Base-by-base conservation (phyloP, 768 basidiomycete species). In the Collybia mongolica region DNA sequence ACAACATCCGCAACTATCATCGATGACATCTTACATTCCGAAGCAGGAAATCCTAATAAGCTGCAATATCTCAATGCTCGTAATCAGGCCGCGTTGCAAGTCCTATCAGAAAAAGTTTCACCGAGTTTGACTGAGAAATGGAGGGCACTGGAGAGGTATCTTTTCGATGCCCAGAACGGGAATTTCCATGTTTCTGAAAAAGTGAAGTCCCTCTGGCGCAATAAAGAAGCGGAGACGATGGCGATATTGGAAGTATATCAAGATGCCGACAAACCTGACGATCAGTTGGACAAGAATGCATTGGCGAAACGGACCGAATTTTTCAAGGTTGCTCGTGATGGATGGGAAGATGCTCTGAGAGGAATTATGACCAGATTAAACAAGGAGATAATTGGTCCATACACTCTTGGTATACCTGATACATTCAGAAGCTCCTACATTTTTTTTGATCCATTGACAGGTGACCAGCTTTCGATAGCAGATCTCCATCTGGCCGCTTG, bases 401-500 rank as follows among this genome's bases (percentile, higher is more conserved):
- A 74, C 60, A 65, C 73, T 11, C 77, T 88, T 19, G 88, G 88
- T 87, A 61, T 44, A 78, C 62, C 37, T 26, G 38, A 20, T 14
- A 28, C 24, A 9, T 14, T 9, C 11, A 3, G 32, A 32, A 9
- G 19, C 44, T 49, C 29, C 17, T 36, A 23, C 8, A 17, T 19
- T 22, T 28, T 40, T 24, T 2, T 32, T 12, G 11, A n/a, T 47
- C 12, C 29, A 17, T 49, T 44, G 22, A 26, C 48, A 89, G 92
- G 92, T 15, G 91, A 94, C 59, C 90, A 94, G 55, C 65, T 92
- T 58, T 90, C 86, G 5, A 68, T 91, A 41, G 88, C 86, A 12
- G 93, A 94, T 62, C 69, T 93, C 48, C 91, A 93, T 60, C 76
- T 93, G 17, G 83, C 81, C 7, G 83, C 81, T 22, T 95, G 90